Evolutionary conservation across 2,329 filamentous ascomycete genomes (phyloP).

Genomic region (Endocalyx cinctus): DNA sequence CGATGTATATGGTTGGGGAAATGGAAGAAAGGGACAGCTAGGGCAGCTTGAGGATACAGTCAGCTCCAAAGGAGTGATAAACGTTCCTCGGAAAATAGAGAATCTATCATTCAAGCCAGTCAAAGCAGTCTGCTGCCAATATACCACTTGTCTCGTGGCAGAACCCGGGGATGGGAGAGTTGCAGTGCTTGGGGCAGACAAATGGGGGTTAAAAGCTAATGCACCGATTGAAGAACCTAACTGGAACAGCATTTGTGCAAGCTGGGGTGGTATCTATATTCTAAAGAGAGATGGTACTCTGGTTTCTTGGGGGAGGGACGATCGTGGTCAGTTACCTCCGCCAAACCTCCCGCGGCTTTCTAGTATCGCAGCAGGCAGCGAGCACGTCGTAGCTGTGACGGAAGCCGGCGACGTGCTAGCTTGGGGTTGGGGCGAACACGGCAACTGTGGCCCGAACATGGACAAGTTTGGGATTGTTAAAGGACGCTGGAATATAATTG

Average conservation of each 20-base stretch:
- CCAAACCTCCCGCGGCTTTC: constrained; percentile 51
- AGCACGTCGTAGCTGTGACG: constrained; percentile 77
- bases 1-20: constrained; percentile 83
- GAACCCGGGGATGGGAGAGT: constrained; percentile 53
- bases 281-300: constrained; percentile 57
- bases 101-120: constrained; percentile 56
- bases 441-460: constrained; percentile 78
- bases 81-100: constrained; percentile 57
- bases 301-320: constrained; percentile 74
- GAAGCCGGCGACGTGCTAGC: constrained; percentile 63
- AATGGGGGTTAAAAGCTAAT: constrained; percentile 59
- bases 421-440: constrained; percentile 98
- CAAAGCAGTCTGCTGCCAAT: constrained; percentile 72
- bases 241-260: constrained; percentile 69
- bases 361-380: constrained; percentile 77
- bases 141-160: constrained; percentile 74
- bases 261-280: constrained; percentile 79
- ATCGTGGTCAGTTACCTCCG: constrained; percentile 77
- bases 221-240: constrained; percentile 48
- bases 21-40: constrained; percentile 78
- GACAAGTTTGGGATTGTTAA: constrained; percentile 58
- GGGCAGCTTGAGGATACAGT: constrained; percentile 39
- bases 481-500: constrained; percentile 63
- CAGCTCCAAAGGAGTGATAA: constrained; percentile 38
- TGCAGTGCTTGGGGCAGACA: constrained; percentile 67